These are phyloP conservation scores for Parachlorella kessleri DNA, from an alignment of 139 green algal species.

Conservation along the genomic window DNA sequence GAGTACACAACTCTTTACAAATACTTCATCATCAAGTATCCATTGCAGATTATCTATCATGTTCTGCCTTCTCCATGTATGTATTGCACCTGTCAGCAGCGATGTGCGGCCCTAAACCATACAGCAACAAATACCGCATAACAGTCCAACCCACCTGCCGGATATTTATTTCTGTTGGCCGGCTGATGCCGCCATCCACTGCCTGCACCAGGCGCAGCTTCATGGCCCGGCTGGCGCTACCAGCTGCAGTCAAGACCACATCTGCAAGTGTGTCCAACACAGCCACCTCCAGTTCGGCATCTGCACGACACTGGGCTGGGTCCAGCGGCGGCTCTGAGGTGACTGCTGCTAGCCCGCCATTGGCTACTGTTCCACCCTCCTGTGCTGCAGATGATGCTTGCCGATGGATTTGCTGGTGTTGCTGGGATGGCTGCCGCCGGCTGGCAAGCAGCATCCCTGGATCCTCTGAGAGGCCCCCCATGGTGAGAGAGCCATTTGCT, in stretches of 20 bases:
- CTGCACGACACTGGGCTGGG: conserved; percentile 18
- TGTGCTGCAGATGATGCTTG: background rate
- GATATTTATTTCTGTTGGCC: conserved; percentile 25
- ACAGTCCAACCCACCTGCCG: conserved; percentile 8
- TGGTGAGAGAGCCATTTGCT: no score
- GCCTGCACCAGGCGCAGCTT: conserved; percentile 65
- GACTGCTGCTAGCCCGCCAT: background rate
- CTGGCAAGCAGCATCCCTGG: no score
- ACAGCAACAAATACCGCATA: no score
- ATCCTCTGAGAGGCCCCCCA: no score
- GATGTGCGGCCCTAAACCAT: no score
- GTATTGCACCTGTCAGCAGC: no score
- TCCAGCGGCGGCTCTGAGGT: background rate
- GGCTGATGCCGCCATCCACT: conserved; percentile 59
- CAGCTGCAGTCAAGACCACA: conserved; percentile 57
- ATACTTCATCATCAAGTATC: no score
- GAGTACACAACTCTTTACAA: no score
- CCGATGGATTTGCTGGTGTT: background rate
- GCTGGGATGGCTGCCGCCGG: no score
- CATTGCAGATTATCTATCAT: no score
- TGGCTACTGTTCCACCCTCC: background rate
- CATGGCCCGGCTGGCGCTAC: conserved; percentile 43
- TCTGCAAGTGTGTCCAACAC: conserved; percentile 82
- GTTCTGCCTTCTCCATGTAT: no score
- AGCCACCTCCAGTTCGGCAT: conserved; percentile 63